A percentile compares a stretch with the other conserved stretches of the same genome.
Conservation (phyloP, 1,284 basidiomycete genomes). For the Amylostereum chailletii region DNA sequence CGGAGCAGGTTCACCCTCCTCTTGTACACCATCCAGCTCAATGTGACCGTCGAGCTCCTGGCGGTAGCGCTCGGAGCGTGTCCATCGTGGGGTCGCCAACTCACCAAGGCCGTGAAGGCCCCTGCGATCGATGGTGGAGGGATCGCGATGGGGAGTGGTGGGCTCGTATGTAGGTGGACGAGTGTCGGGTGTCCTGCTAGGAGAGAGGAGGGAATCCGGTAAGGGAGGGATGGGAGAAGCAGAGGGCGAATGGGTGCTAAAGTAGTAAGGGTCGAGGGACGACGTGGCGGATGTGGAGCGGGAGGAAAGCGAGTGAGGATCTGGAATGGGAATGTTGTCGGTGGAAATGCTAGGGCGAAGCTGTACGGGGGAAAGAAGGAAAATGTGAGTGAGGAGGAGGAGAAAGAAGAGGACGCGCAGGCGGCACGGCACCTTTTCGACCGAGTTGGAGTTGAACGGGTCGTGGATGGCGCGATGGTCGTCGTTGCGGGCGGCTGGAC, state of each 20-base stretch:
- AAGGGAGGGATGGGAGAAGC: constrained; percentile 51
- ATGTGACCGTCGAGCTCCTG: constrained; percentile 28
- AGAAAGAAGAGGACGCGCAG: neutral
- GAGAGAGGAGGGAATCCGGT: constrained; percentile 23
- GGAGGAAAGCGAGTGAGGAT: constrained; percentile 20
- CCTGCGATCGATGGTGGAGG: constrained; percentile 77
- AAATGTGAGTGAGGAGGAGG: constrained; percentile 1
- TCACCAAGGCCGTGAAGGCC: constrained; percentile 93
- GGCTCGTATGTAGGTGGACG: constrained; percentile 34
- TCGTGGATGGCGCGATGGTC: constrained; percentile 19
- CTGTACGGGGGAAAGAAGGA: constrained; percentile 14
- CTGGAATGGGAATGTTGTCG: constrained; percentile 18
- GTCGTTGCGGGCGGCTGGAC: constrained; percentile 6
- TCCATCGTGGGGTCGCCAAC: constrained; percentile 95
- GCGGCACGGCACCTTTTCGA: constrained; percentile 8
- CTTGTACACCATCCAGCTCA: constrained; percentile 31
- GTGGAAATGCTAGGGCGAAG: constrained; percentile 30
- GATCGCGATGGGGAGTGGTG: constrained; percentile 70
- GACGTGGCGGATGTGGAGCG: constrained; percentile 64
- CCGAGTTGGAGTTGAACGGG: constrained; percentile 10
- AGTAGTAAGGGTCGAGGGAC: constrained; percentile 79
- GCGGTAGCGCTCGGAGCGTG: constrained; percentile 27
- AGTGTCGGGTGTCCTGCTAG: constrained; percentile 34
- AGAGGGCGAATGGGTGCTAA: constrained; percentile 55
- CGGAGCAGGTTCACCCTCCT: constrained; percentile 33